These are phyloP conservation scores for Penicillium herquei DNA, from an alignment of 495 filamentous ascomycete species.

Conservation along the genomic window DNA sequence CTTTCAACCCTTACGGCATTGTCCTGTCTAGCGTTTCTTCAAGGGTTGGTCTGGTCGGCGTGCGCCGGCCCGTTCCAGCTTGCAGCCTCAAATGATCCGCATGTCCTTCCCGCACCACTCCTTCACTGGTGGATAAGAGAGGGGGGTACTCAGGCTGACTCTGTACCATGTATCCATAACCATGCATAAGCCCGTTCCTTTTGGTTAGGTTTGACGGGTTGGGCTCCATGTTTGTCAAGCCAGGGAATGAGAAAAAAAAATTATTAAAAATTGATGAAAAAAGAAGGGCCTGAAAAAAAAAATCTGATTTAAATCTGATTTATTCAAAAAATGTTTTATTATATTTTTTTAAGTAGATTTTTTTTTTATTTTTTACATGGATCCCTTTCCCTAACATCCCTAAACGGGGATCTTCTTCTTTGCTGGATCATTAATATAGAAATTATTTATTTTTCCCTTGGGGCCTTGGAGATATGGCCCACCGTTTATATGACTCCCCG, in stretches of 20 bases:
- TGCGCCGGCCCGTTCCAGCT: conserved; percentile 53
- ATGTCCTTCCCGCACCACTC: conserved; percentile 33
- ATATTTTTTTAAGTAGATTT: background rate
- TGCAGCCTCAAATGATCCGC: conserved; percentile 54
- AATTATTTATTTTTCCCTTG: conserved; percentile 6
- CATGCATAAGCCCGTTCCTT: conserved; percentile 42
- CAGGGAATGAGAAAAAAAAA: conserved; percentile 10
- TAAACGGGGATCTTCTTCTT: too few relatives aligned
- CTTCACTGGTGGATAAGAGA: conserved; percentile 33
- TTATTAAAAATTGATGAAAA: conserved; percentile 7
- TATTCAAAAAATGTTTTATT: background rate
- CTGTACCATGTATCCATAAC: conserved; percentile 34
- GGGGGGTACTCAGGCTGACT: conserved; percentile 38
- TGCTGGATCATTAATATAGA: background rate
- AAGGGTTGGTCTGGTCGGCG: conserved; percentile 41
- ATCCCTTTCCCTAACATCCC: background rate
- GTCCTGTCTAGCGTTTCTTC: conserved; percentile 40
- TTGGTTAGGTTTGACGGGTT: conserved; percentile 36
- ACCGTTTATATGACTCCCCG: conserved; percentile 46
- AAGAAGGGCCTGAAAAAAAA: conserved; percentile 1
- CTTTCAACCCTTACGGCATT: conserved; percentile 16
- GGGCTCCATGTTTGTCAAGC: conserved; percentile 38
- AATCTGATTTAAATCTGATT: background rate
- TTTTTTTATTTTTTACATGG: conserved; percentile 1
- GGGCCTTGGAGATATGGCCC: conserved; percentile 35